A percentile compares a stretch with the other conserved stretches of the same genome.
phyloP scores from a whole-genome alignment of 2,329 filamentous ascomycete genomes.

The Diaporthe vexans region DNA sequence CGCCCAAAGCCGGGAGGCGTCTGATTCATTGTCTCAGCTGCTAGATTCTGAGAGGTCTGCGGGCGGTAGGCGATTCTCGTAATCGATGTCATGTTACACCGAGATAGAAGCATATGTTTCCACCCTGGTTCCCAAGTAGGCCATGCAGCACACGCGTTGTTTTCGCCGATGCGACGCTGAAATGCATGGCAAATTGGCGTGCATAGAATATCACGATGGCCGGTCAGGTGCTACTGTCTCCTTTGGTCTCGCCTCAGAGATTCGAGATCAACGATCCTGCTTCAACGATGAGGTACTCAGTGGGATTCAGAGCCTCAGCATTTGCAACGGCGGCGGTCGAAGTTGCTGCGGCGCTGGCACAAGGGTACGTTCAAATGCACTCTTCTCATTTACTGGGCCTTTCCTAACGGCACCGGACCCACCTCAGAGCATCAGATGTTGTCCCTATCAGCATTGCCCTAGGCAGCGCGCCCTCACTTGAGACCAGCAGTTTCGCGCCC shows the following conservation, averaged over 20 bases:
- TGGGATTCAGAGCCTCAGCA: not conserved
- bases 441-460: not conserved
- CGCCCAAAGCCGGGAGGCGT: not conserved
- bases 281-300: not conserved
- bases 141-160: not conserved
- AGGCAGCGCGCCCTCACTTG: not conserved
- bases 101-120: not conserved
- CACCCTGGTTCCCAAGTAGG: not conserved
- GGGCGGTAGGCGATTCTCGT: not conserved
- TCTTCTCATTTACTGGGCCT: fast-evolving
- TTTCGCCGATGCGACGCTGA: not conserved
- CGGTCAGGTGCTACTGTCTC: not conserved
- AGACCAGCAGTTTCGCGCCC: not conserved
- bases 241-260: not conserved
- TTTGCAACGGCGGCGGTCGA: not conserved
- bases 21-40: not conserved
- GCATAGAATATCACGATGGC: not conserved
- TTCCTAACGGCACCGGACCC: not conserved
- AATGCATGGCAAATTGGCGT: not conserved
- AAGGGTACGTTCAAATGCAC: not conserved
- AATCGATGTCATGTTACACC: not conserved
- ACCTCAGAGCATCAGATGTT: not conserved
- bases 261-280: not conserved
- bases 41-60: not conserved
- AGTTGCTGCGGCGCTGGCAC: not conserved